These are phyloP conservation scores for Tolypocladium inflatum DNA, from an alignment of 2,329 filamentous ascomycete species.

Conservation along the genomic window DNA sequence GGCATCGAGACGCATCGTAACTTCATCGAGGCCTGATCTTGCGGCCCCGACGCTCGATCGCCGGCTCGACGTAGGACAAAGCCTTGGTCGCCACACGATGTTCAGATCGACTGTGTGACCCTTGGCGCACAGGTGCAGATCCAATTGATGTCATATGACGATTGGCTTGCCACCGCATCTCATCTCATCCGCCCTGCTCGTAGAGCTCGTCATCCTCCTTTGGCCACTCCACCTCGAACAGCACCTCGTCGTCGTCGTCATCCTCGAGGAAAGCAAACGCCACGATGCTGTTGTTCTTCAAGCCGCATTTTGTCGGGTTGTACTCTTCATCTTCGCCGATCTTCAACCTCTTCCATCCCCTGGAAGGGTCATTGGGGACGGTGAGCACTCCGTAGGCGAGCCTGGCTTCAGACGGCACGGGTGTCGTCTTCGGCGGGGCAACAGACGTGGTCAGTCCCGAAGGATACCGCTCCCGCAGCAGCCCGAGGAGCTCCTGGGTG, in stretches of 20 bases:
- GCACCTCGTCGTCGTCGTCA: constrained; percentile 24
- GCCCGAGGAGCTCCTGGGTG: constrained; percentile 46
- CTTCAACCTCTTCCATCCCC: constrained; percentile 41
- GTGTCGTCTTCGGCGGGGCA: constrained; percentile 20
- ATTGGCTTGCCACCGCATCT: not conserved
- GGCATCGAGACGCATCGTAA: not conserved
- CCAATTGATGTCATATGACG: not conserved
- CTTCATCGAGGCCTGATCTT: not conserved
- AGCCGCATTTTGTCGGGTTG: constrained; percentile 29
- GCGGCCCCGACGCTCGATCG: not conserved
- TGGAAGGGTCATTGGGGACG: constrained; percentile 31
- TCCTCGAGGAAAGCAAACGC: constrained; percentile 36
- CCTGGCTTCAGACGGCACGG: constrained; percentile 29
- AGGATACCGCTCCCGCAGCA: constrained; percentile 49
- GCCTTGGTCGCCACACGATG: not conserved
- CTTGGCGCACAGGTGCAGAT: not conserved
- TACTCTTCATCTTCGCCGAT: constrained; percentile 22
- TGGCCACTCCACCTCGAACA: constrained; percentile 38
- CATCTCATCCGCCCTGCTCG: constrained; percentile 8
- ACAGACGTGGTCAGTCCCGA: constrained; percentile 34
- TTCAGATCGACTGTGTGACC: not conserved
- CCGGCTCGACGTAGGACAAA: not conserved
- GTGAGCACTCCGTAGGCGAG: constrained; percentile 38
- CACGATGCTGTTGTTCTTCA: constrained; percentile 38
- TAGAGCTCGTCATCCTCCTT: constrained; percentile 30